Conservation (phyloP, 2,329 filamentous ascomycete species). For the Mycosphaerella sp. region DNA sequence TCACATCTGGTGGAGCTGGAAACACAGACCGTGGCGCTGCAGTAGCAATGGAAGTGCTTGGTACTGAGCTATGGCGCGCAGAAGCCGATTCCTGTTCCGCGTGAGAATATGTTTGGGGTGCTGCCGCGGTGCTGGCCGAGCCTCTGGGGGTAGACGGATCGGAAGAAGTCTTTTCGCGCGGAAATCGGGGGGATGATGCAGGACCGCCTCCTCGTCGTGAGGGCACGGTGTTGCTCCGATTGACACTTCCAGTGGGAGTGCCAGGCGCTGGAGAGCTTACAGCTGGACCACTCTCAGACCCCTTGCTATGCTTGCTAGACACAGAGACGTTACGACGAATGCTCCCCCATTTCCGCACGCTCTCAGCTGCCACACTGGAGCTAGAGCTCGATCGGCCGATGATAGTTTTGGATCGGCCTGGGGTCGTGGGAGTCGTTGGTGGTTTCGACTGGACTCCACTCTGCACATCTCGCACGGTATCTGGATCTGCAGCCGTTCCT, state of each 20-base stretch:
- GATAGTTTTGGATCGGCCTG: slow-evolving; percentile 47
- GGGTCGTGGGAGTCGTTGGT: slow-evolving; percentile 39
- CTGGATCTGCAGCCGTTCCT: slow-evolving; percentile 93
- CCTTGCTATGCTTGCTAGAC: slow-evolving; percentile 77
- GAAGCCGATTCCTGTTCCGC: slow-evolving; percentile 21
- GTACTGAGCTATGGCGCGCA: slow-evolving; percentile 25
- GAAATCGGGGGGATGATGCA: slow-evolving; percentile 61
- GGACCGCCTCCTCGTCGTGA: slow-evolving; percentile 68
- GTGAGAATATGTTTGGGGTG: background rate
- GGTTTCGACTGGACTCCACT: slow-evolving; percentile 55
- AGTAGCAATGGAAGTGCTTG: slow-evolving; percentile 26
- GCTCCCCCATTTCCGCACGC: slow-evolving; percentile 70
- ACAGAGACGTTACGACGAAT: slow-evolving; percentile 85
- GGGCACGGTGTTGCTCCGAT: slow-evolving; percentile 84
- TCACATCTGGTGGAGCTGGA: slow-evolving; percentile 34
- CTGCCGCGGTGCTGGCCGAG: background rate
- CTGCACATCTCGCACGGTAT: slow-evolving; percentile 60
- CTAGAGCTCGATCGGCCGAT: slow-evolving; percentile 75
- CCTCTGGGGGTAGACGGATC: slow-evolving; percentile 46
- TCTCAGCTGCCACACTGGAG: slow-evolving; percentile 82
- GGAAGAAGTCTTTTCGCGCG: slow-evolving; percentile 42
- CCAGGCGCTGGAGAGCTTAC: slow-evolving; percentile 53
- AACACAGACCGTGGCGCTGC: slow-evolving; percentile 27
- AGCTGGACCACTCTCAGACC: slow-evolving; percentile 64
- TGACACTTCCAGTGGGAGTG: slow-evolving; percentile 46